Conservation (phyloP, 2,329 filamentous ascomycete species). For the Neofusicoccum umdonicola region DNA sequence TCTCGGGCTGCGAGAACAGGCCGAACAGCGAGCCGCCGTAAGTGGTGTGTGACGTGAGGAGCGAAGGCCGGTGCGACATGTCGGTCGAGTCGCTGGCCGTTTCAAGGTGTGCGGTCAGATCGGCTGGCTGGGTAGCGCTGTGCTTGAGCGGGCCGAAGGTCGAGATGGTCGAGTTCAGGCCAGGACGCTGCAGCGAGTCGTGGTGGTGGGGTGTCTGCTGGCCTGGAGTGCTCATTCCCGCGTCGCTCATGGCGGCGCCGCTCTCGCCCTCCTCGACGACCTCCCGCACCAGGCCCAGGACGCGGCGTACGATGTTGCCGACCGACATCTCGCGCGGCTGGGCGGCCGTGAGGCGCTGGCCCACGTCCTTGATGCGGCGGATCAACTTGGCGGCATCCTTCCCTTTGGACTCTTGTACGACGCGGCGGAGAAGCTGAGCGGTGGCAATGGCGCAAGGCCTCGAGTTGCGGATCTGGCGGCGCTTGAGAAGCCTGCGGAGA, state of each 20-base stretch:
- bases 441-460: conserved; percentile 89
- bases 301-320: conserved; percentile 88
- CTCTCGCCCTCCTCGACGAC: conserved; percentile 79
- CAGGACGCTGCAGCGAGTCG: conserved; percentile 37
- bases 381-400: conserved; percentile 76
- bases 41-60: conserved; percentile 62
- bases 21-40: conserved; percentile 83
- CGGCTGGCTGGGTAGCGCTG: conserved; percentile 36
- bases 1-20: conserved; percentile 69
- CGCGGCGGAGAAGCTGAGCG: conserved; percentile 79
- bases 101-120: conserved; percentile 28
- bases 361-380: conserved; percentile 74
- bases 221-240: conserved; percentile 50
- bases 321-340: conserved; percentile 90
- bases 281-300: conserved; percentile 86
- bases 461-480: conserved; percentile 83
- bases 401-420: conserved; percentile 79
- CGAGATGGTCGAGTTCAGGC: conserved; percentile 42
- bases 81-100: conserved; percentile 37
- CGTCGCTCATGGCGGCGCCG: conserved; percentile 59
- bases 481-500: conserved; percentile 67
- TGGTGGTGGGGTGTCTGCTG: conserved; percentile 37
- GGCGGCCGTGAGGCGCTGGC: conserved; percentile 73
- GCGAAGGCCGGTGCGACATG: conserved; percentile 54
- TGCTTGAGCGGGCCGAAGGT: conserved; percentile 49